Conservation (phyloP, 345 rosid species). For the Stellera chamaejasme region DNA sequence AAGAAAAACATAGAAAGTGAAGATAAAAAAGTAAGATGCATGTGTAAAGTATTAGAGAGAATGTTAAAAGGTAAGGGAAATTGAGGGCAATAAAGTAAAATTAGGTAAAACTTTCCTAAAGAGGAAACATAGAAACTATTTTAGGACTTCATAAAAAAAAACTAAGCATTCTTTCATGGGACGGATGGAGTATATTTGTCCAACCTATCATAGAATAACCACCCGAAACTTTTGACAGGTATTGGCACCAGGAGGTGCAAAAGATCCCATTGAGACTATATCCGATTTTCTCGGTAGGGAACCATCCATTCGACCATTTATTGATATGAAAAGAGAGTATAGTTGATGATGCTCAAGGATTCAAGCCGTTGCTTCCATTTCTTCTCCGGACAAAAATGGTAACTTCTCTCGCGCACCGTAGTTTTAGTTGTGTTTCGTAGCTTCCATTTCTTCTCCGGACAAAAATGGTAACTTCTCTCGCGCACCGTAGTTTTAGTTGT, state of each 20-base stretch:
- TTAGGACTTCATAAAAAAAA: too few species aligned
- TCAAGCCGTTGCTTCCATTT: neutral
- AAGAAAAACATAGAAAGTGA: too few species aligned
- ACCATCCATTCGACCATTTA: constrained; percentile 75
- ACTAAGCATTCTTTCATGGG: neutral
- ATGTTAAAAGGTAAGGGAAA: too few species aligned
- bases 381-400: neutral
- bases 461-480: neutral
- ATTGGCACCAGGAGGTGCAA: constrained; percentile 77
- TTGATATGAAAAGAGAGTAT: constrained; percentile 40
- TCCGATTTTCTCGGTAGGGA: constrained; percentile 86
- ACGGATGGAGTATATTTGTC: neutral
- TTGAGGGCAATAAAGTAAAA: neutral
- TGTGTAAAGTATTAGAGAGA: too few species aligned
- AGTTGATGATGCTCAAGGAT: constrained; percentile 22
- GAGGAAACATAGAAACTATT: constrained; percentile 4
- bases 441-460: neutral
- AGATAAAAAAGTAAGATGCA: too few species aligned
- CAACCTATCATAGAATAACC: neutral
- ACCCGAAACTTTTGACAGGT: constrained; percentile 39
- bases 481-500: too few species aligned
- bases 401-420: neutral
- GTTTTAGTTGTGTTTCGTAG: neutral
- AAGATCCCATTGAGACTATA: constrained; percentile 66
- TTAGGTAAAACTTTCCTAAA: neutral